These are phyloP conservation scores for Zhuliangozyma parablackwelliae DNA, from an alignment of 1,139 yeast genomes.

Conservation along the genomic window DNA sequence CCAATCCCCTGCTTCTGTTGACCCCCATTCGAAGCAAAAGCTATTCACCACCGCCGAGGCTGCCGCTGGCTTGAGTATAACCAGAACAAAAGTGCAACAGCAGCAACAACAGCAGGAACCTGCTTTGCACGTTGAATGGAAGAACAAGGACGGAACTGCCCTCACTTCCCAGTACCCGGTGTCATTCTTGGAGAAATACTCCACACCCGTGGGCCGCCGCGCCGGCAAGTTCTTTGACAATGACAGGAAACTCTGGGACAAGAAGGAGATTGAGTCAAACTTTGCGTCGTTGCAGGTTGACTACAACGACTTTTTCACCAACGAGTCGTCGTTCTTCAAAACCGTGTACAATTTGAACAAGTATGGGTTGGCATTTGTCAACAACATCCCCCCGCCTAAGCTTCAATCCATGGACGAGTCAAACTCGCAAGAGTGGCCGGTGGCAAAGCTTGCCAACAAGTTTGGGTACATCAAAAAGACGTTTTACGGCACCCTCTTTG, in stretches of 20 bases:
- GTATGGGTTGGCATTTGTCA: constrained; percentile 57
- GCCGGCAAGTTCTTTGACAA: constrained; percentile 30
- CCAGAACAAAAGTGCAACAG: no score
- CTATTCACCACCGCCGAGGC: constrained; percentile 59
- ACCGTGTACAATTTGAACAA: constrained; percentile 48
- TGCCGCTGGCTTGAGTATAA: constrained; percentile 6
- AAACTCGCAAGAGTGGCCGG: constrained; percentile 37
- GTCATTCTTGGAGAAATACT: constrained; percentile 43
- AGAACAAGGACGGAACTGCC: no score
- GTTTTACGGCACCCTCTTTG: constrained; percentile 71
- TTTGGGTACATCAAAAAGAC: constrained; percentile 73
- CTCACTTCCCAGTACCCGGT: constrained; percentile 28
- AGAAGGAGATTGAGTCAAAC: constrained; percentile 12
- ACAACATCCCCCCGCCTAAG: constrained; percentile 43
- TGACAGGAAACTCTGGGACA: constrained; percentile 42
- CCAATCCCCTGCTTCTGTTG: constrained; percentile 45
- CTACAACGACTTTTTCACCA: constrained; percentile 41
- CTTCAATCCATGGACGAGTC: constrained; percentile 20
- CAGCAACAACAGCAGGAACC: no score
- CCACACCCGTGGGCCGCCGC: constrained; percentile 30
- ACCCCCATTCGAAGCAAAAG: constrained; percentile 57
- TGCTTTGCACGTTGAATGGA: no score
- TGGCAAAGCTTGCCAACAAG: constrained; percentile 46
- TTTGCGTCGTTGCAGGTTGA: constrained; percentile 22
- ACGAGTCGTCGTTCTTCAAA: constrained; percentile 30